Evolutionary conservation across 768 basidiomycete genomes (phyloP).

Genomic region (Gloeopeniophorella convolvens): DNA sequence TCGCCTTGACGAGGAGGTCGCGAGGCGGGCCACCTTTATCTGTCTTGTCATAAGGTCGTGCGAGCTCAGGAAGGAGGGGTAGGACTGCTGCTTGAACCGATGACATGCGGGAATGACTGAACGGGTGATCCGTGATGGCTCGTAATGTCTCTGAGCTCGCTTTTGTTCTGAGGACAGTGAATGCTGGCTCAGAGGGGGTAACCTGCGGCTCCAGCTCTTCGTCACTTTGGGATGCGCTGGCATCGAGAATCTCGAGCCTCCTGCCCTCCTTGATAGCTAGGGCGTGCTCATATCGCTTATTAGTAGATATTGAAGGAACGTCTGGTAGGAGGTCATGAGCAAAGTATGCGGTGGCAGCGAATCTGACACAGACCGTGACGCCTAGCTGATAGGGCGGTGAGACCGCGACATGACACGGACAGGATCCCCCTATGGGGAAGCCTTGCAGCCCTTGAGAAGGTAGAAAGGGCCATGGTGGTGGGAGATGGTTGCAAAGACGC

Average conservation of each 20-base stretch:
- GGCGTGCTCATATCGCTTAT: constrained; percentile 11
- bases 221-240: neutral
- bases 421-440: neutral
- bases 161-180: constrained; percentile 28
- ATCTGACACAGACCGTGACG: constrained; percentile 1
- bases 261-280: constrained; percentile 7
- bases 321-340: neutral
- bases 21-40: constrained; percentile 29
- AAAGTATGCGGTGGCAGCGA: neutral
- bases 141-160: constrained; percentile 37
- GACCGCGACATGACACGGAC: neutral
- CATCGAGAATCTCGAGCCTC: neutral
- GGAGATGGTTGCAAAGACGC: too few species aligned
- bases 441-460: constrained; percentile 1
- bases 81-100: constrained; percentile 78
- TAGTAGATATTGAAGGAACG: constrained; percentile 7
- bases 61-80: constrained; percentile 64
- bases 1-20: constrained; percentile 82
- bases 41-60: constrained; percentile 41
- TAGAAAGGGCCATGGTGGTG: neutral
- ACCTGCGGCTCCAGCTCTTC: neutral
- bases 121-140: constrained; percentile 58
- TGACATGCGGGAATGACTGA: constrained; percentile 67
- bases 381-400: neutral
- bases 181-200: constrained; percentile 18